These are phyloP conservation scores for Botryotinia calthae DNA, from an alignment of 2,329 filamentous ascomycete genomes.

Conservation along the genomic window DNA sequence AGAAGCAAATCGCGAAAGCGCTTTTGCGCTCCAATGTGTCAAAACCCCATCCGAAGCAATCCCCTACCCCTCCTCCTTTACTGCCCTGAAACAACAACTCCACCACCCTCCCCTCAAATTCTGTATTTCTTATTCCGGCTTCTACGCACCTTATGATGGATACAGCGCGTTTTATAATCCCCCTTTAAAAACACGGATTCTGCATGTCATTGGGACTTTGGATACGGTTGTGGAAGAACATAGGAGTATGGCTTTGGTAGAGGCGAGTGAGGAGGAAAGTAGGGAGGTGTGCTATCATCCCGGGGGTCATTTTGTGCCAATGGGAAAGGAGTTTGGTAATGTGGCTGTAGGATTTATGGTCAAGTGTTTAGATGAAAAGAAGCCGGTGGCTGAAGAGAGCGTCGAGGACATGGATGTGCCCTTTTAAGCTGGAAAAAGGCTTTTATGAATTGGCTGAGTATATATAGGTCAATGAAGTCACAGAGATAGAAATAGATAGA, in stretches of 20 bases:
- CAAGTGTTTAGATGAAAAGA: slow-evolving; percentile 40
- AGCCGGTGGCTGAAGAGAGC: slow-evolving; percentile 56
- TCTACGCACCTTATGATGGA: slow-evolving; percentile 59
- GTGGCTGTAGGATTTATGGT: slow-evolving; percentile 71
- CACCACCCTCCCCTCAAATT: slow-evolving; percentile 59
- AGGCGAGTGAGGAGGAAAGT: slow-evolving; percentile 45
- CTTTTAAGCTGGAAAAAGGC: slow-evolving; percentile 44
- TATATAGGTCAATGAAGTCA: background rate
- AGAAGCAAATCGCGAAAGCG: slow-evolving; percentile 51
- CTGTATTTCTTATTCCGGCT: slow-evolving; percentile 74
- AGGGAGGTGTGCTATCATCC: slow-evolving; percentile 64
- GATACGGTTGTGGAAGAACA: slow-evolving; percentile 86
- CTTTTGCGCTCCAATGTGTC: slow-evolving; percentile 42
- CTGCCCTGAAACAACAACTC: slow-evolving; percentile 43
- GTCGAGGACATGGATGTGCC: slow-evolving; percentile 68
- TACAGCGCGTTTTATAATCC: slow-evolving; percentile 74
- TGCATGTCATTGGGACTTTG: slow-evolving; percentile 80
- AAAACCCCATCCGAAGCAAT: slow-evolving; percentile 44
- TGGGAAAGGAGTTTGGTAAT: slow-evolving; percentile 76
- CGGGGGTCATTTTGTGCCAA: slow-evolving; percentile 86
- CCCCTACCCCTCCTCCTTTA: slow-evolving; percentile 51
- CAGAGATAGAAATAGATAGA: slow-evolving; percentile 15
- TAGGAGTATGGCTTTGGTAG: slow-evolving; percentile 64
- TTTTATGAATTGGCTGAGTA: background rate
- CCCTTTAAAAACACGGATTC: slow-evolving; percentile 68